Evolutionary conservation across 306 rosid genomes (phyloP).

Genomic region (Castanospermum australe): DNA sequence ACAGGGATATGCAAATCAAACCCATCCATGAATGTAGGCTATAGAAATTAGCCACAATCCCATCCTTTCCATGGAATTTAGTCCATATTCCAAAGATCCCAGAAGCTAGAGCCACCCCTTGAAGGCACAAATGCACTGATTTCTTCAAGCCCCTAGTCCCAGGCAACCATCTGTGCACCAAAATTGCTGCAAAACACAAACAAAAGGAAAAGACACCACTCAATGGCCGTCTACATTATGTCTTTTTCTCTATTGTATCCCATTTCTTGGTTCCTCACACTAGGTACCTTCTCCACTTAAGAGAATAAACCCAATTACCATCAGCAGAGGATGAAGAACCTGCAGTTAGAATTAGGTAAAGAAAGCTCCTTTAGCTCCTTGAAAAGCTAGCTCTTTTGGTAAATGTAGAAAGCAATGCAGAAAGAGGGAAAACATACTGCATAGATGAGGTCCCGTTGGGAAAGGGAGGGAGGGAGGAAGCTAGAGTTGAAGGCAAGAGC

Average conservation of each 20-base stretch:
- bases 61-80: conserved; percentile 57
- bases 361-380: not conserved
- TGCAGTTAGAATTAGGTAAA: conserved; percentile 22
- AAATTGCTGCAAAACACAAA: conserved; percentile 53
- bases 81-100: conserved; percentile 92
- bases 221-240: conserved; percentile 16
- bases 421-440: conserved; percentile 48
- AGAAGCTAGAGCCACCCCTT: conserved; percentile 77
- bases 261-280: conserved; percentile 1
- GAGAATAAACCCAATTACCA: conserved; percentile 90
- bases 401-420: too few relatives aligned
- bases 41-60: conserved; percentile 80
- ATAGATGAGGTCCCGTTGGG: conserved; percentile 50
- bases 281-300: conserved; percentile 83
- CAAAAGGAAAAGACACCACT: not conserved
- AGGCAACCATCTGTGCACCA: conserved; percentile 85
- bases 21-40: conserved; percentile 99
- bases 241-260: not conserved
- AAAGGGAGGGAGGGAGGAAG: conserved; percentile 56
- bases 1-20: conserved; percentile 60
- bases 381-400: not conserved
- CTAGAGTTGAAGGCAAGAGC: conserved; percentile 64
- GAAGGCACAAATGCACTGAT: conserved; percentile 80
- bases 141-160: conserved; percentile 81
- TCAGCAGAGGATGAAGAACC: conserved; percentile 88